These are phyloP conservation scores for Alternaria hordeiaustralica DNA, from an alignment of 2,329 filamentous ascomycete genomes.

Conservation along the genomic window DNA sequence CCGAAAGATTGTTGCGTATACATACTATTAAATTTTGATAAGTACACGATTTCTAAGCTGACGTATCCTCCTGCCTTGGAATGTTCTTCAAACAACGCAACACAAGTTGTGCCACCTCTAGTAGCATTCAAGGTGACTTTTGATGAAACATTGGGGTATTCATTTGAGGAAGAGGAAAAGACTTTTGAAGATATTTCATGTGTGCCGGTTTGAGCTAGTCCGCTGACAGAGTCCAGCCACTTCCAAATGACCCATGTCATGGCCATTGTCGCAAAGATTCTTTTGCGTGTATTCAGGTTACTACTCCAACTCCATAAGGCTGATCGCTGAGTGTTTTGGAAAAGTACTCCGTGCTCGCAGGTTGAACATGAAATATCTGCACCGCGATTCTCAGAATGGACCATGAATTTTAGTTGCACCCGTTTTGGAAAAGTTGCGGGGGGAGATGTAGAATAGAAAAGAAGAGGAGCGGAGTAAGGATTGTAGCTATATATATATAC, in stretches of 20 bases:
- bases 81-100: neutral
- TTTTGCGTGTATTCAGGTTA: neutral
- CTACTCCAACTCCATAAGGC: neutral
- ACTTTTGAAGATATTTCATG: no score
- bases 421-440: neutral
- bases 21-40: neutral
- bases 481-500: neutral
- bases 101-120: neutral
- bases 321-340: neutral
- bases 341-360: neutral
- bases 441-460: neutral
- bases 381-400: neutral
- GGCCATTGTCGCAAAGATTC: neutral
- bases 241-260: neutral
- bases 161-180: fast-evolving
- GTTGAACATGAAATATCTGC: neutral
- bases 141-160: fast-evolving
- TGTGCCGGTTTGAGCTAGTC: neutral
- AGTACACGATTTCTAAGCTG: fast-evolving
- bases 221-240: neutral
- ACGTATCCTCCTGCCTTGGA: neutral
- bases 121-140: neutral
- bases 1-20: neutral
- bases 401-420: no score
- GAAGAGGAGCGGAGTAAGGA: neutral